phyloP scores from a whole-genome alignment of 495 filamentous ascomycete genomes.

The Lentithecium fluviatile region DNA sequence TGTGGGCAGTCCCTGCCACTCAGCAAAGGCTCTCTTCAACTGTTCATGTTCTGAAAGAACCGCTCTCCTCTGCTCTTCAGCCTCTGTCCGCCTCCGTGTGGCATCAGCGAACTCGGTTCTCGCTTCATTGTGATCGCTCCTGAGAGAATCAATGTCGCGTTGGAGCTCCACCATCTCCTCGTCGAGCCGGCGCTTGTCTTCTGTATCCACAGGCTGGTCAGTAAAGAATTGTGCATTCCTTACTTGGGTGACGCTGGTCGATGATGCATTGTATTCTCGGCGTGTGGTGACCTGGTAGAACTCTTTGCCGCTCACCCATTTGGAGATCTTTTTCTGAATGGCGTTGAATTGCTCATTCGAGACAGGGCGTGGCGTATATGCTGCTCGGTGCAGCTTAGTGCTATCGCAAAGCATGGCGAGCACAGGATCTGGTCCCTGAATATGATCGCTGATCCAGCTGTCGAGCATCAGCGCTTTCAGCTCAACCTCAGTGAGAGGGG shows the following conservation, averaged over 20 bases:
- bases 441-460: slow-evolving; percentile 70
- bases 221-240: slow-evolving; percentile 66
- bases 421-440: slow-evolving; percentile 81
- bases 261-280: slow-evolving; percentile 68
- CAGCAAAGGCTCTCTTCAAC: slow-evolving; percentile 59
- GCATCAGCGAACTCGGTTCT: slow-evolving; percentile 33
- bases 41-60: slow-evolving; percentile 54
- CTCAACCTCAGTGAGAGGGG: slow-evolving; percentile 57
- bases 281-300: slow-evolving; percentile 61
- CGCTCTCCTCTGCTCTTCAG: slow-evolving; percentile 45
- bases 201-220: slow-evolving; percentile 67
- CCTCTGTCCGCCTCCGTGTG: slow-evolving; percentile 36
- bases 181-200: slow-evolving; percentile 54
- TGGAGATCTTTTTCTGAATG: slow-evolving; percentile 55
- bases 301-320: slow-evolving; percentile 63
- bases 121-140: slow-evolving; percentile 38
- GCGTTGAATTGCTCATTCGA: slow-evolving; percentile 60
- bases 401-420: slow-evolving; percentile 81
- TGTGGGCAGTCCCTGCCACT: slow-evolving; percentile 66
- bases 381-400: slow-evolving; percentile 63
- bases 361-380: slow-evolving; percentile 61
- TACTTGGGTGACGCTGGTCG: slow-evolving; percentile 60
- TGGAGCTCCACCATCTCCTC: slow-evolving; percentile 34
- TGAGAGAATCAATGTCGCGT: slow-evolving; percentile 6
- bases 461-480: slow-evolving; percentile 67